Conservation (phyloP, 2,329 filamentous ascomycete species). For the Sporothrix brunneoviolacea region DNA sequence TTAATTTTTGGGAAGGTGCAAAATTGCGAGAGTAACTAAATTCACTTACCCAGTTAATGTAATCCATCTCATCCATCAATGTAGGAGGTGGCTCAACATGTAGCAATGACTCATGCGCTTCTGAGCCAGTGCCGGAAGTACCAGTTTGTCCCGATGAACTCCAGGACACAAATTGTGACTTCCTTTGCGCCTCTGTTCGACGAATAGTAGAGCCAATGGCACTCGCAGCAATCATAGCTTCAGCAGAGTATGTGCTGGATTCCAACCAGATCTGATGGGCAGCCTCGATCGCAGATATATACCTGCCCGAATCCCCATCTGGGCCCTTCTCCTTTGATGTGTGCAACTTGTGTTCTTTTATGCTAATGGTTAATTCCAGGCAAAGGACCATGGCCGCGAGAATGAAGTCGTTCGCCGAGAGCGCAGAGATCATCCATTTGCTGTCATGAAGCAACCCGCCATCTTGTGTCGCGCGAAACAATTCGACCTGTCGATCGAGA, state of each 20-base stretch:
- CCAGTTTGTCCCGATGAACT: no score
- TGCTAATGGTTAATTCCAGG: slow-evolving; percentile 8
- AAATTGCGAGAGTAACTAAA: no score
- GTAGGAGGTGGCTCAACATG: no score
- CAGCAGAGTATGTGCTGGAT: not conserved
- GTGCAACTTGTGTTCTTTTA: no score
- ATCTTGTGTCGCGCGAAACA: slow-evolving; percentile 27
- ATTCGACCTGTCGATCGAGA: slow-evolving; percentile 24
- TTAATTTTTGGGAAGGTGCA: no score
- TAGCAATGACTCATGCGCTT: no score
- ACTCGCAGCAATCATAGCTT: not conserved
- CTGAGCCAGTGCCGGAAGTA: no score
- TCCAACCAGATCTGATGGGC: not conserved
- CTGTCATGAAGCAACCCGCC: slow-evolving; percentile 38
- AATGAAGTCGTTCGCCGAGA: slow-evolving; percentile 43
- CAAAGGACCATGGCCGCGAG: slow-evolving; percentile 47
- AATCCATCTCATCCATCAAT: not conserved
- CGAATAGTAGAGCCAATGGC: not conserved
- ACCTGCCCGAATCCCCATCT: no score
- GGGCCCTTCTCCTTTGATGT: no score
- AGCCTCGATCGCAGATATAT: not conserved
- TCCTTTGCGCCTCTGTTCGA: not conserved
- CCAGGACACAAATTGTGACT: no score
- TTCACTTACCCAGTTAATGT: slow-evolving; percentile 6
- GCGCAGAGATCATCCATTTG: slow-evolving; percentile 37